phyloP scores from a whole-genome alignment of 306 rosid genomes.

The Malus sylvestris region DNA sequence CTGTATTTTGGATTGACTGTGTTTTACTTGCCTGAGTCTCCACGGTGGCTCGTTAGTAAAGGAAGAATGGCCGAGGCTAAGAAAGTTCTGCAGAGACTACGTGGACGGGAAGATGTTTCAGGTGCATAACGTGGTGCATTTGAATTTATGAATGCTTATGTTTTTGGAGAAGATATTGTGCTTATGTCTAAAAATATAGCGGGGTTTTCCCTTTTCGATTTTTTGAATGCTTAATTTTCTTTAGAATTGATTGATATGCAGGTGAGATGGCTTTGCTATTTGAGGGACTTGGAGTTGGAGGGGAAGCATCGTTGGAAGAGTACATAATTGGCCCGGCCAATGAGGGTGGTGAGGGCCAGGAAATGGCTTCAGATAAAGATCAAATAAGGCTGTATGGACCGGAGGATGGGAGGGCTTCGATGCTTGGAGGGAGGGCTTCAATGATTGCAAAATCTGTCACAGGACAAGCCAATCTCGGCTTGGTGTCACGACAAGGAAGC shows the following conservation, averaged over 20 bases:
- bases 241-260: not conserved
- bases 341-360: conserved; percentile 7
- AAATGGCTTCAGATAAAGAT: conserved; percentile 13
- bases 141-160: not conserved
- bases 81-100: conserved; percentile 26
- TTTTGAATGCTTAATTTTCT: not conserved
- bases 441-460: conserved; percentile 23
- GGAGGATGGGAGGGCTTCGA: conserved; percentile 25
- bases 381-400: conserved; percentile 34
- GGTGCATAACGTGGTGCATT: conserved; percentile 8
- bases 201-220: not conserved
- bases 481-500: conserved; percentile 32
- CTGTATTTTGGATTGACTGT: conserved; percentile 21
- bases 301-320: conserved; percentile 32
- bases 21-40: conserved; percentile 36
- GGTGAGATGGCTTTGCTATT: conserved; percentile 40
- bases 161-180: not conserved
- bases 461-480: conserved; percentile 23
- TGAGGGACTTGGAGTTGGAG: conserved; percentile 36
- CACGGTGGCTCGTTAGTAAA: conserved; percentile 40
- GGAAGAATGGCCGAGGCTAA: conserved; percentile 34
- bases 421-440: conserved; percentile 23
- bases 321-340: conserved; percentile 31
- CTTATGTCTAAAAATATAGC: not conserved
- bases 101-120: conserved; percentile 34